phyloP scores from a whole-genome alignment of 2,329 filamentous ascomycete genomes.

The Stachybotrys chlorohalonatus region DNA sequence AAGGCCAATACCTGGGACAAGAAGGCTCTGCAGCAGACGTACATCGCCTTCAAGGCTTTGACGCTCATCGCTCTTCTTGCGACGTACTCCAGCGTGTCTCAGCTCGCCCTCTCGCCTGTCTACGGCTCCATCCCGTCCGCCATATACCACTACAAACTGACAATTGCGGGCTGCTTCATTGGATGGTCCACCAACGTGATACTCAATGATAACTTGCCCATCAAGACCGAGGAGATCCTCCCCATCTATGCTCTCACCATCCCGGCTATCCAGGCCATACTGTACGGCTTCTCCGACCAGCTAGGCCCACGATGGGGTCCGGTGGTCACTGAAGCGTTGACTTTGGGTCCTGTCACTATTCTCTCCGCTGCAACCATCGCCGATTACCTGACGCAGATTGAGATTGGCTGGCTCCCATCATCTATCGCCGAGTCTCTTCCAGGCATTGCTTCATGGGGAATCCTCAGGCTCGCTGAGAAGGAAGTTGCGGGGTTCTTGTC shows the following conservation, averaged over 20 bases:
- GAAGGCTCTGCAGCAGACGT: conserved; percentile 24
- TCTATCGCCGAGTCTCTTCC: conserved; percentile 55
- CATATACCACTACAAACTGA: conserved; percentile 59
- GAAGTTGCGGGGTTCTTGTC: conserved; percentile 30
- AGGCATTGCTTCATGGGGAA: conserved; percentile 55
- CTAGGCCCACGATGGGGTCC: conserved; percentile 68
- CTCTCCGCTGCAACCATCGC: conserved; percentile 56
- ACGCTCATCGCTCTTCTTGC: conserved; percentile 32
- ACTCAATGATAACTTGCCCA: conserved; percentile 34
- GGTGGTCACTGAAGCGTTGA: conserved; percentile 62
- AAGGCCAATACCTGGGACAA: conserved; percentile 20
- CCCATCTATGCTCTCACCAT: conserved; percentile 69
- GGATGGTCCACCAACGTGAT: conserved; percentile 63
- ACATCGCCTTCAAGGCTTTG: conserved; percentile 25
- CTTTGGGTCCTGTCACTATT: conserved; percentile 60
- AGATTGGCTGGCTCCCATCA: conserved; percentile 44
- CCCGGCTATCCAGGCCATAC: conserved; percentile 61
- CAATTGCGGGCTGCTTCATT: conserved; percentile 57
- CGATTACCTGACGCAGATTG: conserved; percentile 52
- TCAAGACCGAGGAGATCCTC: conserved; percentile 44
- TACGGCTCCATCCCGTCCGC: conserved; percentile 77
- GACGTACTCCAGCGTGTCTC: conserved; percentile 59
- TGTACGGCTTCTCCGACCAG: conserved; percentile 56
- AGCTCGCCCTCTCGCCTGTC: conserved; percentile 72
- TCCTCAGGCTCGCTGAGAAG: conserved; percentile 47